Conservation (phyloP, 2,329 filamentous ascomycete species). For the Ploettnerulaceae sp. region DNA sequence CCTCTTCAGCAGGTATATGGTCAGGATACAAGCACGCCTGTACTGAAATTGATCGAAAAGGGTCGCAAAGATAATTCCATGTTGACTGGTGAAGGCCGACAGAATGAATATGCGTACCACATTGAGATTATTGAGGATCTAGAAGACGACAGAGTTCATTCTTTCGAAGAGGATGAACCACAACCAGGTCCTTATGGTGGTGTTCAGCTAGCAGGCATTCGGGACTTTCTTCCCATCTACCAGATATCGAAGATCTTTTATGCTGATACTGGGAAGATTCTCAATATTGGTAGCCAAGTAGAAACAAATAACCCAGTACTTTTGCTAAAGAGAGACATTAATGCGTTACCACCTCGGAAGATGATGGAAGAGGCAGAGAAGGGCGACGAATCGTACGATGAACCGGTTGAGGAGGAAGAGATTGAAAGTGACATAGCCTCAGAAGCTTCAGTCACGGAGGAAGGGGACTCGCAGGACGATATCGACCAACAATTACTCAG, state of each 20-base stretch:
- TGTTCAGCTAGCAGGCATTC: slow-evolving; percentile 56
- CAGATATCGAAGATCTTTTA: slow-evolving; percentile 75
- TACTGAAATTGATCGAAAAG: slow-evolving; percentile 16
- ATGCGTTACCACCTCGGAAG: slow-evolving; percentile 60
- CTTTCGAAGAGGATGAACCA: slow-evolving; percentile 54
- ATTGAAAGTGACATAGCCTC: slow-evolving; percentile 11
- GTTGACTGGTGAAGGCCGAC: slow-evolving; percentile 24
- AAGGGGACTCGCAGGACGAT: slow-evolving; percentile 33
- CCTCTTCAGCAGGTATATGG: slow-evolving; percentile 20
- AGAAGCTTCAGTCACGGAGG: slow-evolving; percentile 13
- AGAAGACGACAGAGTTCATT: slow-evolving; percentile 64
- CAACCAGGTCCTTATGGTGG: slow-evolving; percentile 54
- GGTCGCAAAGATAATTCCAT: slow-evolving; percentile 32
- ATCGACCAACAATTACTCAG: slow-evolving; percentile 30
- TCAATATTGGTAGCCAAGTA: slow-evolving; percentile 63
- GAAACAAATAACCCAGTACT: slow-evolving; percentile 65
- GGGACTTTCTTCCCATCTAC: slow-evolving; percentile 64
- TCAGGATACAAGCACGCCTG: neutral
- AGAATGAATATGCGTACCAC: slow-evolving; percentile 62
- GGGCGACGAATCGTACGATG: slow-evolving; percentile 20
- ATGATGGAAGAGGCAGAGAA: slow-evolving; percentile 49
- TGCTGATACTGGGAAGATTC: slow-evolving; percentile 68
- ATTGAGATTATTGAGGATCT: slow-evolving; percentile 65
- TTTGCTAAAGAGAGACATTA: slow-evolving; percentile 61
- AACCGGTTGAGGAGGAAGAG: neutral